These are phyloP conservation scores for Coemansia aciculifera DNA, from an alignment of 192 early-diverging fungal genomes.

Conservation along the genomic window DNA sequence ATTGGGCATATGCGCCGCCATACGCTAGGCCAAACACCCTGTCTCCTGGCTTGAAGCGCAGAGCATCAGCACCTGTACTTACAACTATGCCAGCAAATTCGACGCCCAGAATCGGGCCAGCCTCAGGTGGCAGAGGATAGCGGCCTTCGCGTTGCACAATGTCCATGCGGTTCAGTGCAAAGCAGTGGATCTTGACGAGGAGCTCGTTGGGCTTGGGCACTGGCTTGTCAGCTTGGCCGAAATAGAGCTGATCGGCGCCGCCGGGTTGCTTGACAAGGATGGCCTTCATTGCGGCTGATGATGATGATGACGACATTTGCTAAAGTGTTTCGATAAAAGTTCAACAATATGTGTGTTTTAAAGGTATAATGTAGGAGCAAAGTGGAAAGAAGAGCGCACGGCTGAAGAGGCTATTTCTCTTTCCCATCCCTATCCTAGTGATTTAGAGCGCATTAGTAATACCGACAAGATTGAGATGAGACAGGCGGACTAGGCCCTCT, in stretches of 20 bases:
- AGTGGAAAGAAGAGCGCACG: neutral
- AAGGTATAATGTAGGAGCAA: neutral
- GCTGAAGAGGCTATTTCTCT: neutral
- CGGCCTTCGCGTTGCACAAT: constrained; percentile 68
- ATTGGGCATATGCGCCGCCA: constrained; percentile 78
- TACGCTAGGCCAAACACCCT: constrained; percentile 69
- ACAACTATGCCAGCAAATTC: constrained; percentile 71
- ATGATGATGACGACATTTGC: neutral
- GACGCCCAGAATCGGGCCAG: constrained; percentile 69
- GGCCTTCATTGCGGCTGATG: constrained; percentile 42
- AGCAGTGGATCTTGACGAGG: constrained; percentile 58
- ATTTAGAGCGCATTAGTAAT: neutral
- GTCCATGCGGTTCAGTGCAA: constrained; percentile 80
- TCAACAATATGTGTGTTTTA: neutral
- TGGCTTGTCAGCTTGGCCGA: constrained; percentile 54
- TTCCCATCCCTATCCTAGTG: neutral
- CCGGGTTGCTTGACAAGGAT: constrained; percentile 56
- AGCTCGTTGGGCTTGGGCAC: constrained; percentile 46
- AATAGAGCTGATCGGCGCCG: constrained; percentile 52
- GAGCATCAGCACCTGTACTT: constrained; percentile 47
- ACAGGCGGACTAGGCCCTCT: neutral
- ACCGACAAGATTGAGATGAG: neutral
- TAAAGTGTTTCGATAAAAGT: neutral
- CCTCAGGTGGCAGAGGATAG: constrained; percentile 68
- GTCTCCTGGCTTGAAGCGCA: constrained; percentile 64